A percentile compares a stretch with the other conserved stretches of the same genome.
These are phyloP conservation scores for Sarcomyxa edulis DNA, from an alignment of 768 basidiomycete genomes.

Conservation along the genomic window DNA sequence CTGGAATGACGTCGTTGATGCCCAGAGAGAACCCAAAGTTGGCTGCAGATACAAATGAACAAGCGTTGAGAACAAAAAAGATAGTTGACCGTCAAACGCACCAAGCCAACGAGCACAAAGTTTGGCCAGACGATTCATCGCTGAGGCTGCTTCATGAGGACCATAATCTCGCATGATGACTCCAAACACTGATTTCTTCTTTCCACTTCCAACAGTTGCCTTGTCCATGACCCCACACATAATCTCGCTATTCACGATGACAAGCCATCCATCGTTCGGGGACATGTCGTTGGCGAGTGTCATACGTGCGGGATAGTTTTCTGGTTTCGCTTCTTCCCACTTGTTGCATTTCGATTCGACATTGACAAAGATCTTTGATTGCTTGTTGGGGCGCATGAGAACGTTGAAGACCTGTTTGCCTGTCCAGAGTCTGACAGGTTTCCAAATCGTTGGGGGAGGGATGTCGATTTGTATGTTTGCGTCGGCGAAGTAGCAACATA, in stretches of 20 bases:
- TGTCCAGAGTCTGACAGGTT: conserved; percentile 91
- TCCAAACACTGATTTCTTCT: conserved; percentile 99
- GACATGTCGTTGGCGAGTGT: conserved; percentile 77
- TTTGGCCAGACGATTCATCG: conserved; percentile 96
- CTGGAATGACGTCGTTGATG: conserved; percentile 98
- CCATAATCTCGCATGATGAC: conserved; percentile 98
- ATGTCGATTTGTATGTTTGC: conserved; percentile 91
- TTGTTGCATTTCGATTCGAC: conserved; percentile 96
- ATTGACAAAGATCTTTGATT: conserved; percentile 82
- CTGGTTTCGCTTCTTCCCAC: conserved; percentile 65
- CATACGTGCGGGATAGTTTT: conserved; percentile 55
- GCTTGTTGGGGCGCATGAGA: conserved; percentile 89
- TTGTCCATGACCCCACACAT: conserved; percentile 99
- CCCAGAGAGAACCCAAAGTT: conserved; percentile 98
- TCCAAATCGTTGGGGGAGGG: conserved; percentile 91
- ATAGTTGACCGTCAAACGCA: conserved; percentile 27
- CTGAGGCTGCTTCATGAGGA: conserved; percentile 85
- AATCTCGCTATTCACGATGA: conserved; percentile 95
- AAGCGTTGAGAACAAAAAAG: conserved; percentile 1
- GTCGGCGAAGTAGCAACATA: conserved; percentile 91
- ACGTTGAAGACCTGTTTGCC: conserved; percentile 99
- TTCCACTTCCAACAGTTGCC: conserved; percentile 93
- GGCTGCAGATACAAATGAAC: conserved; percentile 50
- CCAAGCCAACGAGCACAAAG: conserved; percentile 92
- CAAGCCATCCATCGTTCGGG: conserved; percentile 97